Evolutionary conservation across 495 filamentous ascomycete genomes (phyloP).

Genomic region (Durotheca rogersii): DNA sequence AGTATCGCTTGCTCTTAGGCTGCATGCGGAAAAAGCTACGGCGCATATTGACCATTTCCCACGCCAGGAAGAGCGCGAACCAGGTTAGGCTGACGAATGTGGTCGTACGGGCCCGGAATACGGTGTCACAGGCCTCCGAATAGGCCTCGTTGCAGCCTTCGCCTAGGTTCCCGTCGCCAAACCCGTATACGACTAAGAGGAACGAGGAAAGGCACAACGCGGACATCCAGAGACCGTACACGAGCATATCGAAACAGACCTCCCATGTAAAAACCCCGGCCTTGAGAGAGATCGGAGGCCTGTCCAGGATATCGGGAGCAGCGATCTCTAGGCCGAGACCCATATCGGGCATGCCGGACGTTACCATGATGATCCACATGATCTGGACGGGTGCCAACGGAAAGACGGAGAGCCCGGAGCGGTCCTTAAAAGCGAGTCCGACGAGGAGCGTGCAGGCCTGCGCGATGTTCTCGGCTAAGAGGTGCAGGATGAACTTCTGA

Average conservation of each 20-base stretch:
- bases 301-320: slow-evolving; percentile 64
- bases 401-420: slow-evolving; percentile 63
- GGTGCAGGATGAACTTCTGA: slow-evolving; percentile 74
- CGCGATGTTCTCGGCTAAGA: slow-evolving; percentile 72
- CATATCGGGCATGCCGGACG: slow-evolving; percentile 72
- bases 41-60: slow-evolving; percentile 70
- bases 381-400: slow-evolving; percentile 72
- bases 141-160: slow-evolving; percentile 62
- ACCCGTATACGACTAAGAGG: slow-evolving; percentile 63
- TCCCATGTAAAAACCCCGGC: slow-evolving; percentile 69
- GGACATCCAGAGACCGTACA: slow-evolving; percentile 72
- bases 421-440: slow-evolving; percentile 71
- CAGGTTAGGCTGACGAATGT: slow-evolving; percentile 72
- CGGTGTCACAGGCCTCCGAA: slow-evolving; percentile 55
- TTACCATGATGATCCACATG: slow-evolving; percentile 78
- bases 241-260: slow-evolving; percentile 64
- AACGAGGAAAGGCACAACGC: slow-evolving; percentile 66
- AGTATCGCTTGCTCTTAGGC: slow-evolving; percentile 52
- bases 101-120: slow-evolving; percentile 70
- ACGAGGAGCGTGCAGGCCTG: slow-evolving; percentile 67
- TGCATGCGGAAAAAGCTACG: slow-evolving; percentile 69
- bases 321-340: slow-evolving; percentile 71
- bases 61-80: slow-evolving; percentile 72
- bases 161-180: slow-evolving; percentile 65
- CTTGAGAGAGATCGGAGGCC: slow-evolving; percentile 64